Evolutionary conservation across 2,329 filamentous ascomycete genomes (phyloP).

Genomic region (Fusarium neocosmosporiellum): DNA sequence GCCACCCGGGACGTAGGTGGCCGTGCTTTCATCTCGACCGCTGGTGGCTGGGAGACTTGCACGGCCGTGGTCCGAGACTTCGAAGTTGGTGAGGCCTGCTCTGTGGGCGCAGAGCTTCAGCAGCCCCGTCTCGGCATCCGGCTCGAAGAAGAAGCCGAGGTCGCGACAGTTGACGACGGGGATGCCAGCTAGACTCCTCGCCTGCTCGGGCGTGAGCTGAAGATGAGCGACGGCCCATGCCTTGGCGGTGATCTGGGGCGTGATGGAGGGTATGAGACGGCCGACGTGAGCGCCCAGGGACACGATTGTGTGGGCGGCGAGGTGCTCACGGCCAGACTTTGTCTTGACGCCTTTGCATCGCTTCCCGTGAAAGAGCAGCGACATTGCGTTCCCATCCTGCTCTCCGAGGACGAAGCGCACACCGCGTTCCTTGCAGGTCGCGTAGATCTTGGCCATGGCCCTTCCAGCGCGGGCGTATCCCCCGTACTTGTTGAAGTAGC

Average conservation of each 20-base stretch:
- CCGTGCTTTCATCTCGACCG: conserved; percentile 30
- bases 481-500: conserved; percentile 68
- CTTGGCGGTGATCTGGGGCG: conserved; percentile 62
- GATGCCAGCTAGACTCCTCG: conserved; percentile 63
- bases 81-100: conserved; percentile 62
- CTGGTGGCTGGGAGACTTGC: conserved; percentile 52
- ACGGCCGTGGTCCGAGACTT: conserved; percentile 25
- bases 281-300: conserved; percentile 62
- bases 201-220: conserved; percentile 64
- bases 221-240: conserved; percentile 70
- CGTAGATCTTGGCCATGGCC: conserved; percentile 59
- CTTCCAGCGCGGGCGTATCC: conserved; percentile 67
- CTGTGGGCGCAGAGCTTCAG: conserved; percentile 70
- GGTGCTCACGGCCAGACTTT: conserved; percentile 8
- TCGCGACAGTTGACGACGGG: conserved; percentile 70
- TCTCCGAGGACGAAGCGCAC: conserved; percentile 54
- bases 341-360: conserved; percentile 13
- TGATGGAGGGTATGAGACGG: conserved; percentile 59
- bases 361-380: not conserved
- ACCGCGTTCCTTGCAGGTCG: conserved; percentile 50
- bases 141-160: conserved; percentile 73
- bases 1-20: not conserved
- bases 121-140: conserved; percentile 65
- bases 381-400: conserved; percentile 12
- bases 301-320: conserved; percentile 56